These are phyloP conservation scores for Dittrichia graveolens DNA, from an alignment of 129 eudicot genomes.

Conservation along the genomic window DNA sequence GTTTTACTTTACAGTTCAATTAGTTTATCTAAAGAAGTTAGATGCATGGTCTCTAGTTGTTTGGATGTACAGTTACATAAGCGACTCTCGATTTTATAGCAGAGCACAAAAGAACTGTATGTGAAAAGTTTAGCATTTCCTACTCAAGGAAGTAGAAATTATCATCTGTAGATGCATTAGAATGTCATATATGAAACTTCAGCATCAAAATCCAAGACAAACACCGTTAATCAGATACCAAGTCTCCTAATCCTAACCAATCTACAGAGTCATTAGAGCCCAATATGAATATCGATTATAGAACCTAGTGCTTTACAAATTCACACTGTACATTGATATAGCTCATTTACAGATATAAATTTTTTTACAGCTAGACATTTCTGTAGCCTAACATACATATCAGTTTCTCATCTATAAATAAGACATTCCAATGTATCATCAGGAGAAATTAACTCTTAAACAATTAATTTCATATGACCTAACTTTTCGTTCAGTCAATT, in stretches of 20 bases:
- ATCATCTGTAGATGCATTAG: constrained; percentile 4
- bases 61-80: constrained; percentile 3
- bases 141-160: constrained; percentile 12
- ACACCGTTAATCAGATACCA: constrained; percentile 8
- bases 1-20: neutral
- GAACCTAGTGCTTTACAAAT: constrained; percentile 2
- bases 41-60: constrained; percentile 14
- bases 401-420: neutral
- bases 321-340: neutral
- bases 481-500: neutral
- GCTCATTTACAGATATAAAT: constrained; percentile 3
- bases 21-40: neutral
- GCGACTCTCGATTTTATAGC: constrained; percentile 5
- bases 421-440: constrained; percentile 8
- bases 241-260: constrained; percentile 10
- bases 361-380: neutral
- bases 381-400: neutral
- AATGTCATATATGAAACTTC: neutral
- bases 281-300: neutral
- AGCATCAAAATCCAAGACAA: constrained; percentile 6
- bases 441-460: constrained; percentile 7
- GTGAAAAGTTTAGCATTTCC: neutral
- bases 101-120: constrained; percentile 2
- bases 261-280: constrained; percentile 5
- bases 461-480: constrained; percentile 3